Evolutionary conservation across 2,329 filamentous ascomycete species (phyloP).

Genomic region (Stagonosporopsis cucurbitacearum): DNA sequence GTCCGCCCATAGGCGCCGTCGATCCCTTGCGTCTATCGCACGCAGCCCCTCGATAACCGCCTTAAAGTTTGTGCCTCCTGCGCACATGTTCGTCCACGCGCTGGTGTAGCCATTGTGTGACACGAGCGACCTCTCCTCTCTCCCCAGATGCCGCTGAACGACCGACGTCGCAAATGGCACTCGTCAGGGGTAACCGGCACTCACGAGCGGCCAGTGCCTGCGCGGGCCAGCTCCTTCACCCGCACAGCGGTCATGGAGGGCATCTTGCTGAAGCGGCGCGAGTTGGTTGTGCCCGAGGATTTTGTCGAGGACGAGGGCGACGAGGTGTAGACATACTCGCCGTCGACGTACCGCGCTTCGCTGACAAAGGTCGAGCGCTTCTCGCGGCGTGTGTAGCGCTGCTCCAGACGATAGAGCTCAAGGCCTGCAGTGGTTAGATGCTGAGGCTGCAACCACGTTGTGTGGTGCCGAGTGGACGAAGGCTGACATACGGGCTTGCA

Average conservation of each 20-base stretch:
- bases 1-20: neutral
- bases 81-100: slow-evolving; percentile 12
- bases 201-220: slow-evolving; percentile 37
- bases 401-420: slow-evolving; percentile 93
- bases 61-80: neutral
- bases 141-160: neutral
- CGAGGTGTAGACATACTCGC: slow-evolving; percentile 82
- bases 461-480: slow-evolving; percentile 1
- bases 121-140: neutral
- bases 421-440: slow-evolving; percentile 58
- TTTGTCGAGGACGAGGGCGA: slow-evolving; percentile 44
- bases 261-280: slow-evolving; percentile 45
- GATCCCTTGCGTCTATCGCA: slow-evolving; percentile 5
- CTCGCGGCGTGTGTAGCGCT: slow-evolving; percentile 90
- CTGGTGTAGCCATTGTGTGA: slow-evolving; percentile 2
- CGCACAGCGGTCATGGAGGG: slow-evolving; percentile 41
- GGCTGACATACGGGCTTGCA: slow-evolving; percentile 48
- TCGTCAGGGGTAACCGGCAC: slow-evolving; percentile 7
- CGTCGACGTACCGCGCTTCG: slow-evolving; percentile 90
- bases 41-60: slow-evolving; percentile 10
- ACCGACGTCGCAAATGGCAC: slow-evolving; percentile 2
- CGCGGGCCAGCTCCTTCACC: slow-evolving; percentile 42
- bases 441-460: neutral
- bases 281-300: slow-evolving; percentile 29
- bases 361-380: slow-evolving; percentile 89